phyloP scores from a whole-genome alignment of 768 basidiomycete species.

The Russula abietina region DNA sequence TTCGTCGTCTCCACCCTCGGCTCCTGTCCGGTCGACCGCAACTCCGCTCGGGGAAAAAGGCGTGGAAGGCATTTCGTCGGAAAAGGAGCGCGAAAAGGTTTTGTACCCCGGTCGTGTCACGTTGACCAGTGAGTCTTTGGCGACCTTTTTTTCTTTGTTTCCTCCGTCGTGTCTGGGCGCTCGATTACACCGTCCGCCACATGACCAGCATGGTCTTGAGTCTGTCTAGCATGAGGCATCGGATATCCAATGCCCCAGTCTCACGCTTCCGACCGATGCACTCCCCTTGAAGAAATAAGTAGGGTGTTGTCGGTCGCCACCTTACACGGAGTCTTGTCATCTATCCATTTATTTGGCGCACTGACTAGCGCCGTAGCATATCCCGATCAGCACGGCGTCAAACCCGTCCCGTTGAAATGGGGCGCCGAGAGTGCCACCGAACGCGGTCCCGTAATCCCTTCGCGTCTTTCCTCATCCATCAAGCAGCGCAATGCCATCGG shows the following conservation, averaged over 20 bases:
- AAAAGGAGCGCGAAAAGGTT: conserved; percentile 65
- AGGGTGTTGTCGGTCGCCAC: background rate
- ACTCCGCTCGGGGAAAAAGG: conserved; percentile 21
- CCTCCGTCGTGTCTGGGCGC: conserved; percentile 7
- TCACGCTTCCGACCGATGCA: background rate
- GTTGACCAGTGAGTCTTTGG: conserved; percentile 62
- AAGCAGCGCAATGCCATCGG: conserved; percentile 92
- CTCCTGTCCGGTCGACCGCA: conserved; percentile 19
- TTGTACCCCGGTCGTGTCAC: conserved; percentile 81
- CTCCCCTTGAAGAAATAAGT: background rate
- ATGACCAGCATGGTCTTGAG: background rate
- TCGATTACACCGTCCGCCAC: background rate
- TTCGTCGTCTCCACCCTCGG: conserved; percentile 30
- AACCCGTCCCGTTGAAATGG: conserved; percentile 76
- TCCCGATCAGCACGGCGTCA: conserved; percentile 88
- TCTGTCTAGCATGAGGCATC: background rate
- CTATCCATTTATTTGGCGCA: background rate
- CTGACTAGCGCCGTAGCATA: conserved; percentile 45
- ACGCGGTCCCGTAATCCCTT: conserved; percentile 87
- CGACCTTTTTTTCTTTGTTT: conserved; percentile 5
- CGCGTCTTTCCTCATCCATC: conserved; percentile 75
- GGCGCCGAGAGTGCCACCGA: conserved; percentile 56
- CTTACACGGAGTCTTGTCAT: conserved; percentile 4
- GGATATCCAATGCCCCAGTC: background rate
- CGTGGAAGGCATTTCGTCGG: conserved; percentile 27